Percentiles rank a stretch among this genome's conserved stretches.
Evolutionary conservation across 1,139 yeast genomes (phyloP).

Genomic region (Protomyces arabidopsidicola): DNA sequence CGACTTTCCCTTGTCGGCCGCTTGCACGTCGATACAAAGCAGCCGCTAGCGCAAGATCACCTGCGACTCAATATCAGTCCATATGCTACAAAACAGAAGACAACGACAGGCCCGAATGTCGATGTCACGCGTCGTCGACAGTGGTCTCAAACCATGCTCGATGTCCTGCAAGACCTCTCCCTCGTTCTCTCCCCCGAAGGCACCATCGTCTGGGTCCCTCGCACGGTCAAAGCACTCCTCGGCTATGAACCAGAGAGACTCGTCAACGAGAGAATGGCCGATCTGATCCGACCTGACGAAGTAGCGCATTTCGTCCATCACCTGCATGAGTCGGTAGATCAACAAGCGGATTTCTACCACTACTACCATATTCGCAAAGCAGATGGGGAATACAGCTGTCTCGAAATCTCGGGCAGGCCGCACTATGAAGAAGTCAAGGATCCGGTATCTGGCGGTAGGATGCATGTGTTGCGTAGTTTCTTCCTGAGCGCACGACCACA

Average conservation of each 20-base stretch:
- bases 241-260: conserved; percentile 32
- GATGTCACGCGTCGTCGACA: not conserved
- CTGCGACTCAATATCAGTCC: too few species aligned
- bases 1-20: not conserved
- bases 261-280: conserved; percentile 32
- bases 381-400: conserved; percentile 21
- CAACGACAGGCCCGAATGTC: not conserved
- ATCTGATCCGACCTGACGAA: conserved; percentile 36
- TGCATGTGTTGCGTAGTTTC: conserved; percentile 29
- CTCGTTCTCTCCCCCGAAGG: conserved; percentile 34
- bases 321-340: conserved; percentile 18
- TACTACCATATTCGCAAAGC: conserved; percentile 24
- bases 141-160: too few species aligned
- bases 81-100: not conserved
- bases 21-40: not conserved
- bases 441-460: conserved; percentile 8
- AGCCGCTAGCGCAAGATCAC: not conserved
- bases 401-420: conserved; percentile 31
- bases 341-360: conserved; percentile 1
- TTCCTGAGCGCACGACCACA: conserved; percentile 32
- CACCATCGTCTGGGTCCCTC: conserved; percentile 32
- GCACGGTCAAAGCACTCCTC: conserved; percentile 32
- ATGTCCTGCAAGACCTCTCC: conserved; percentile 27
- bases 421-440: conserved; percentile 18
- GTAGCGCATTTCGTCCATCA: conserved; percentile 33